phyloP scores from a whole-genome alignment of 805 yeast species.

The Naumovozyma baii region DNA sequence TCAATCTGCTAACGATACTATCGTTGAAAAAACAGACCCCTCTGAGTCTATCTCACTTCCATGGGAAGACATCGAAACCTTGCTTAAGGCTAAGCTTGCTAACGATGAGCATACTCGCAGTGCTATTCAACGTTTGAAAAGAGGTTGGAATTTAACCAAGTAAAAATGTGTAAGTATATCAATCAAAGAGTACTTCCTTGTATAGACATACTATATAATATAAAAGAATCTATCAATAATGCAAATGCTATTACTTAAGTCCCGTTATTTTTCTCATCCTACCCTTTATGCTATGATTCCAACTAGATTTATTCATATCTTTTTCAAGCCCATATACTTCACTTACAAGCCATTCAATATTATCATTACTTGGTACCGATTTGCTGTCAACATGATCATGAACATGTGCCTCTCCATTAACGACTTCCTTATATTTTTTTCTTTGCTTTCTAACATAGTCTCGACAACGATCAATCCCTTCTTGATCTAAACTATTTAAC shows the following conservation, averaged over 20 bases:
- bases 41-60: slow-evolving; percentile 32
- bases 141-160: slow-evolving; percentile 33
- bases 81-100: slow-evolving; percentile 30
- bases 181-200: neutral
- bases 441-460: slow-evolving; percentile 65
- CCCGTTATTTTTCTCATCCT: slow-evolving; percentile 15
- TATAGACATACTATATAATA: neutral
- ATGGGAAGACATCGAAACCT: slow-evolving; percentile 36
- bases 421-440: slow-evolving; percentile 2
- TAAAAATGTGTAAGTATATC: slow-evolving; percentile 1
- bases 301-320: slow-evolving; percentile 40
- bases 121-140: slow-evolving; percentile 30
- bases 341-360: neutral
- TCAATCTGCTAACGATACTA: neutral
- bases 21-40: too few species aligned
- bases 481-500: slow-evolving; percentile 66
- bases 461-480: slow-evolving; percentile 67
- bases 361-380: neutral
- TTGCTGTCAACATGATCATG: neutral
- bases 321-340: slow-evolving; percentile 25
- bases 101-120: slow-evolving; percentile 23
- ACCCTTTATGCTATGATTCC: slow-evolving; percentile 50
- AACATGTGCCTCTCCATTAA: neutral
- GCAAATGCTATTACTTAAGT: neutral
- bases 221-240: neutral